Evolutionary conservation across 1,139 yeast genomes (phyloP), one percentile per base, ranked within the genome.

Genomic region (Yamadazyma spencermartinsiae): DNA sequence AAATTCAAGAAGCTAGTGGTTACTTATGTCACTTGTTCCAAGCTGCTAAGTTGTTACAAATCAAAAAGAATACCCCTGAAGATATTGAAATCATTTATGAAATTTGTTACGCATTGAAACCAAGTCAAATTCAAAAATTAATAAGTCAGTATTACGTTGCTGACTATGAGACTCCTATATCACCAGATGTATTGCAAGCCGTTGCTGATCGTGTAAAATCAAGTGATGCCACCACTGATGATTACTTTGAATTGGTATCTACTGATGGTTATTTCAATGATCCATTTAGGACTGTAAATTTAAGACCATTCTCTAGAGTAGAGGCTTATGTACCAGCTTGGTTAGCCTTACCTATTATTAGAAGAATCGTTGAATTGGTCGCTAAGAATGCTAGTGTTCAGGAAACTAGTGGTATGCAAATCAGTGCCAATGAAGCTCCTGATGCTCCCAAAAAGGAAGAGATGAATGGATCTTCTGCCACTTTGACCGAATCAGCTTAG

Each of bases 241-340:
- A 83, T 46, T 80, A 81, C 57, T 82, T 84, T 58, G 80, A 82
- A 51, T 74, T 80, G 46, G 75, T 81, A 17, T 76, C 83, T 31
- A 82, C 90, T 8, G 81, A 82, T 48, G 96, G 96, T 2, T 90
- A 94, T 52, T 84, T 85, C 56, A 82, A 82, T 43, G 94, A 85
- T 66, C 94, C 94, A 47, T 92, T 90, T 62, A 88, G 95, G 68
- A 76, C 82, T 45, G 85, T 88, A 40, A 86, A 80, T 43, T 83
- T 94, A 35, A 79, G 98, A 54, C 90, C 88, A 39, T 82, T 92
- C 62, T 80, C 87, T 41, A 79, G 89, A 57, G 90, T 94, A 36
- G 98, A 92, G 65, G 95, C 97, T 2, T 92, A 90, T 56, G 95
- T 94, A 45, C 99, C 99, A 30, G 94, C 95, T 2, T 86, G 95